Evolutionary conservation across 129 eudicot species (phyloP), one percentile per base, ranked within the genome.

Genomic region (Calendula officinalis): DNA sequence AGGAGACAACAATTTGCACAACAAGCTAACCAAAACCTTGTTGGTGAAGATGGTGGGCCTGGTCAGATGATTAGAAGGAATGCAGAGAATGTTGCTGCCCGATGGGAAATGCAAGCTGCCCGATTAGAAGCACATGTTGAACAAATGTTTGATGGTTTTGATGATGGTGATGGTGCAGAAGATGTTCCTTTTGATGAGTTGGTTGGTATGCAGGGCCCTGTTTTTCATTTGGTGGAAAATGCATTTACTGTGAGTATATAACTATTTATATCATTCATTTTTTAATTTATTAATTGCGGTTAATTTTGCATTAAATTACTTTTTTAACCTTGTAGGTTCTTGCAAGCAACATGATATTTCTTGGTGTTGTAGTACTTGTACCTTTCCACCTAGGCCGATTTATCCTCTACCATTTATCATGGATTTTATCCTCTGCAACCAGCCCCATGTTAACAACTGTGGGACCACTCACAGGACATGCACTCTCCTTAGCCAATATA

Each of bases 191-290:
- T 91, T 77, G 97, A 91, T 61, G 97, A 91, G 73, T 83, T 91
- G 57, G 97, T 91, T 73, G 97, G 97, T 57, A 91, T 91, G 97
- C 95, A 91, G 82, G 97, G 97, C 6, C 97, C 97, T 56, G 87
- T 87, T 58, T 91, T 87, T 60, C 97, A 87, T 84, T 72, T 91
- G 85, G 88, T 91, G 46, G 97, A 91, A 74, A 91, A 91, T 84
- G 95, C 97, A 72, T 91, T 87, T 62, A 91, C 97, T 10, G 97
- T 91, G 71, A 81, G 97, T 84, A 11, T 7, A 35, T 14, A 1
- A 3, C 43, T 40, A 17, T 48, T 41, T 2, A 33, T 17, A 15
- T 15, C 34, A 12, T 48, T 48, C 7, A 0, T 48, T 17, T 5
- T 35, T 33, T 56, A 56, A 32, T 3, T 33, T 5, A 9, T 5